Conservation (phyloP, 2,329 filamentous ascomycete species). For the Aspergillus arachidicola region DNA sequence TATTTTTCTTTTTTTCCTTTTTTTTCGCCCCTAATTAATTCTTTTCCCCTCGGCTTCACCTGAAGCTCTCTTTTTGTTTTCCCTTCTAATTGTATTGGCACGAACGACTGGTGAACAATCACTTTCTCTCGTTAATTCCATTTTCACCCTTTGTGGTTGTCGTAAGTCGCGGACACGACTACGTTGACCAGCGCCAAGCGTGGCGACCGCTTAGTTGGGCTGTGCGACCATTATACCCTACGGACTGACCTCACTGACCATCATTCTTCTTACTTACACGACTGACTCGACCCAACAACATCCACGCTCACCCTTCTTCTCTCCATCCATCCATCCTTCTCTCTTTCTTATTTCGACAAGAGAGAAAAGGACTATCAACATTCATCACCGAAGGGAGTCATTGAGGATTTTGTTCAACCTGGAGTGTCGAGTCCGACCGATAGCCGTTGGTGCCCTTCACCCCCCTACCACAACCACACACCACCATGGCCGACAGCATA, state of each 20-base stretch:
- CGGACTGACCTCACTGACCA: conserved; percentile 9
- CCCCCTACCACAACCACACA: conserved; percentile 25
- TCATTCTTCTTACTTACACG: conserved; percentile 2
- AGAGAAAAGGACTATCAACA: neutral
- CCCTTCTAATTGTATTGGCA: neutral
- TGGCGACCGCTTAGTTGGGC: conserved; percentile 31
- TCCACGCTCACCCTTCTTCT: conserved; percentile 4
- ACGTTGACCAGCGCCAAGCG: conserved; percentile 27
- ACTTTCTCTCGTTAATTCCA: neutral
- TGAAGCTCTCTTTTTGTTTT: conserved; percentile 3
- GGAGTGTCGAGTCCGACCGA: conserved; percentile 23
- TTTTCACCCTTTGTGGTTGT: conserved; percentile 14
- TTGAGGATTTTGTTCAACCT: conserved; percentile 22
- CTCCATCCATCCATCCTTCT: neutral
- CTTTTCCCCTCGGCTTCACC: neutral
- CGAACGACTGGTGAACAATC: conserved; percentile 5
- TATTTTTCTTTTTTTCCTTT: neutral
- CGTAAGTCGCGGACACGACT: conserved; percentile 29
- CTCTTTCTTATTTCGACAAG: neutral
- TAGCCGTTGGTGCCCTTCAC: conserved; percentile 29
- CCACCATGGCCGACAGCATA: conserved; percentile 43
- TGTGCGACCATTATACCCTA: conserved; percentile 24
- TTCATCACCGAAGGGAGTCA: conserved; percentile 4
- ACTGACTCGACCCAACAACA: conserved; percentile 10
- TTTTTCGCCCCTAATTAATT: conserved; percentile 3